A percentile compares a stretch with the other conserved stretches of the same genome.
Evolutionary conservation across 768 basidiomycete species (phyloP).

Genomic region (Suillus hirtellus): DNA sequence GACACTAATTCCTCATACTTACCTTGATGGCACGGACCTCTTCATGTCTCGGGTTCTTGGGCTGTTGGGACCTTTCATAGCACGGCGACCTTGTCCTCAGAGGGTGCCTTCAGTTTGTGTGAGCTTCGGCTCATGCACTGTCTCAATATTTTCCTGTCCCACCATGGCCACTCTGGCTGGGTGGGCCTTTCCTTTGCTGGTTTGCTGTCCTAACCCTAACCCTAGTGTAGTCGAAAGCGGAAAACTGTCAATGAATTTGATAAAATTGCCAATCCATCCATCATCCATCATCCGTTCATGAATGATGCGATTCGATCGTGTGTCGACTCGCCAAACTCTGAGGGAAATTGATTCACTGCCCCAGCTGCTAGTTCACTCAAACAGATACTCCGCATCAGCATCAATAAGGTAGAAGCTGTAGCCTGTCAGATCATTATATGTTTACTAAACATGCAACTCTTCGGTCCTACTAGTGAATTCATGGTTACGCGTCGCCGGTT

Average conservation of each 20-base stretch:
- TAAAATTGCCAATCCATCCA: neutral
- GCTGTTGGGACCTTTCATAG: conserved; percentile 52
- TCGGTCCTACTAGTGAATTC: neutral
- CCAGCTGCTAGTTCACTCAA: neutral
- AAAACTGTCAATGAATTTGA: neutral
- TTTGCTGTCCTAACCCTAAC: conserved; percentile 28
- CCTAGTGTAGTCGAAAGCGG: conserved; percentile 13
- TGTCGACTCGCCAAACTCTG: neutral
- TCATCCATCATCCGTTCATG: neutral
- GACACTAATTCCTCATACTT: conserved; percentile 42
- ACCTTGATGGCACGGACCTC: conserved; percentile 55
- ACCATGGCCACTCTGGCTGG: conserved; percentile 36
- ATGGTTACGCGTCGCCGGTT: neutral
- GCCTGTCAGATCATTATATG: neutral
- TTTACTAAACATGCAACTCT: neutral
- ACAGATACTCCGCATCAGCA: neutral
- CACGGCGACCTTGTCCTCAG: conserved; percentile 56
- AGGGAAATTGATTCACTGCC: neutral
- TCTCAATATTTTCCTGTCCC: conserved; percentile 47
- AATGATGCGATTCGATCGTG: neutral
- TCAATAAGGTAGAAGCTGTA: neutral
- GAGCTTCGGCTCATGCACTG: conserved; percentile 43
- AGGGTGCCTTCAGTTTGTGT: conserved; percentile 36
- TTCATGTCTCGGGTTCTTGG: conserved; percentile 55
- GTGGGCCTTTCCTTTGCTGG: conserved; percentile 34